Base-by-base conservation (phyloP, 805 yeast genomes). In the Lipomyces sp. region DNA sequence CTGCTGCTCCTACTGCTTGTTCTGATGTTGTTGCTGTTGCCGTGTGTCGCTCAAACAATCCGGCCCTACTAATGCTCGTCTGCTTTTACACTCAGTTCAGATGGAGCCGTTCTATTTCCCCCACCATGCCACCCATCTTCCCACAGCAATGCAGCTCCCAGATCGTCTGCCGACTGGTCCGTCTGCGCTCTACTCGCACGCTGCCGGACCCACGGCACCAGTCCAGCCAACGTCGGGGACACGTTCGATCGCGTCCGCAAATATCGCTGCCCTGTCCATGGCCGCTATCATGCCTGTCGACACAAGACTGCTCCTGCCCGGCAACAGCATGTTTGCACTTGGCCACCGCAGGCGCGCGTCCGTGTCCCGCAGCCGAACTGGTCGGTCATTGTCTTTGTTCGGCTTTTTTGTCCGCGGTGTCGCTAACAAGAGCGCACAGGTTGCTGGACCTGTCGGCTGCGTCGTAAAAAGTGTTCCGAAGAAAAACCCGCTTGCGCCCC, bases 401-500 rank as follows among this genome's bases (percentile, higher is more conserved):
- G 4, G 33, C 10, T 11, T 7, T 7, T 32, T 8, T 11, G 6
- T 15, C 62, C 24, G 2, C n/a, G 24, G 24, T 24, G 50, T 42
- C 33, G 10, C 30, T 10, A 51, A 13, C 53, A 24, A 8, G 15
- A 8, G 5, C 18, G 4, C 15, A 18, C 48, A 65, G 70, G 70
- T 30, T 66, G 70, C 60, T 64, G 67, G 70, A 60, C 60, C 13
- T 66, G 70, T 60, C 67, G 70, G 29, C 37, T 64, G 51, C 67
- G 70, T 45, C 64, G 67, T 58, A 66, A 66, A 35, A 66, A 66
- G 56, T 66, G 70, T 61, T 53, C 66, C 39, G 64, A 64, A 45
- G 59, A 67, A 30, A 64, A 57, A 32, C 70, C 70, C 0, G 45
- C 11, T 30, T 66, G 70, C 50, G 35, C 35, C 7, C 53, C 65